Conservation (phyloP, 2,329 filamentous ascomycete genomes). For the Passalora sequoiae region DNA sequence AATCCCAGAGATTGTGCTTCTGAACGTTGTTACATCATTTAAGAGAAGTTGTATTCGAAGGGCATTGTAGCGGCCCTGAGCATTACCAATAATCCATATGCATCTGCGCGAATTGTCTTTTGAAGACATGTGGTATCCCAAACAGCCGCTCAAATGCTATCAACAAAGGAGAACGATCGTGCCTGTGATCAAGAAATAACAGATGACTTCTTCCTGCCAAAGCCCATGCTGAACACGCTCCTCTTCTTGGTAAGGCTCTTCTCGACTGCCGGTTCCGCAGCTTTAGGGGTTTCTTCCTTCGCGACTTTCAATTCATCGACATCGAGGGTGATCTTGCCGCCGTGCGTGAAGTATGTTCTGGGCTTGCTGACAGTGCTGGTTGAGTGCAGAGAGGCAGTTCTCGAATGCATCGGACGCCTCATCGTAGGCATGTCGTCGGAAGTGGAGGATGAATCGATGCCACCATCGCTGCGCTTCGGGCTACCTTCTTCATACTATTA, state of each 20-base stretch:
- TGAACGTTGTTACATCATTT: no score
- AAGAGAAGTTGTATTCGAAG: no score
- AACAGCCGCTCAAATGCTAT: background rate
- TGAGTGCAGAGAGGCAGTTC: slow-evolving; percentile 9
- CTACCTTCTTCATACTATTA: slow-evolving; percentile 26
- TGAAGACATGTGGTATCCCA: no score
- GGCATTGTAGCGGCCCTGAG: no score
- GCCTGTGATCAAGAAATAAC: no score
- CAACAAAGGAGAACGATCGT: background rate
- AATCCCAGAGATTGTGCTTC: no score
- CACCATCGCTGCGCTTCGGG: slow-evolving; percentile 22
- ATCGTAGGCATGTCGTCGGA: slow-evolving; percentile 6
- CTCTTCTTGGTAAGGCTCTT: slow-evolving; percentile 26
- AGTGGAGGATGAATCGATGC: slow-evolving; percentile 8
- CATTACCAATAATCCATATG: no score
- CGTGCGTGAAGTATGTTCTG: slow-evolving; percentile 29
- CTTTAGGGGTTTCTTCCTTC: slow-evolving; percentile 3
- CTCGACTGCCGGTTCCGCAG: slow-evolving; percentile 3
- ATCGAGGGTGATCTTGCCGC: slow-evolving; percentile 23
- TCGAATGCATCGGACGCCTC: slow-evolving; percentile 7
- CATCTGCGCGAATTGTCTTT: no score
- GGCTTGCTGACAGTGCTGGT: slow-evolving; percentile 18
- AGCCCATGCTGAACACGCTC: slow-evolving; percentile 26
- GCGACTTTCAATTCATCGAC: slow-evolving; percentile 5
- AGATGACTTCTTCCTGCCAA: slow-evolving; percentile 23